Conservation (phyloP, 2,329 filamentous ascomycete genomes). For the Aspergillus ruber region DNA sequence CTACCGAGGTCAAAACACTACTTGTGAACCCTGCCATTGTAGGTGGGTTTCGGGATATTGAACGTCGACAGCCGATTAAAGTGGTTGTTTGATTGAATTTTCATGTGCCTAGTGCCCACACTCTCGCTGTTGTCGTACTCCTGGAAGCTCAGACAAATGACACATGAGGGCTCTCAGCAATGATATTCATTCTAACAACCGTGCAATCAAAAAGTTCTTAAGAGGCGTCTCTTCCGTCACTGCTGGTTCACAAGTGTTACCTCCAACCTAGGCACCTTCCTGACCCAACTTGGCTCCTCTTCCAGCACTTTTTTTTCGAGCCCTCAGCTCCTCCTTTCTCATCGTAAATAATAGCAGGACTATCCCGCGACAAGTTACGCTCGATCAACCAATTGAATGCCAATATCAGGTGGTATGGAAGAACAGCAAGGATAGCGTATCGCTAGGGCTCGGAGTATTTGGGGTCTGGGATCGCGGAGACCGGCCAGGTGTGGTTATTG, state of each 20-base stretch:
- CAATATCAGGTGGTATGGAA: no score
- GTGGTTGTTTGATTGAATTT: constrained; percentile 6
- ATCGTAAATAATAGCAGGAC: neutral
- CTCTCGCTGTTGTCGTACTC: neutral
- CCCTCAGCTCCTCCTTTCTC: neutral
- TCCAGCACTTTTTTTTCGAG: neutral
- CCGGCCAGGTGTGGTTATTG: neutral
- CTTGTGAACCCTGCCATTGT: constrained; percentile 16
- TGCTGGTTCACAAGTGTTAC: neutral
- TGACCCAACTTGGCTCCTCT: neutral
- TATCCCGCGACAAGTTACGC: neutral
- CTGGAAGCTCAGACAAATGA: neutral
- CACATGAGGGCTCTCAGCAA: neutral
- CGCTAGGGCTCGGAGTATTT: neutral
- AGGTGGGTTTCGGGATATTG: constrained; percentile 13
- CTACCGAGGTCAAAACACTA: constrained; percentile 12
- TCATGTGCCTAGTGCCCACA: neutral
- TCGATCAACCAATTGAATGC: no score
- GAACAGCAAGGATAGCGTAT: no score
- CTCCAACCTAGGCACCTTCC: neutral
- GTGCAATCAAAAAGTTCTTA: neutral
- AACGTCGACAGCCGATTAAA: constrained; percentile 9
- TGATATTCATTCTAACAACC: neutral
- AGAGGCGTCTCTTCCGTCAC: neutral
- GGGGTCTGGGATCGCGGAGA: neutral